Evolutionary conservation across 73 alveolate genomes (phyloP).

Genomic region (Paraurostyla sp.): DNA sequence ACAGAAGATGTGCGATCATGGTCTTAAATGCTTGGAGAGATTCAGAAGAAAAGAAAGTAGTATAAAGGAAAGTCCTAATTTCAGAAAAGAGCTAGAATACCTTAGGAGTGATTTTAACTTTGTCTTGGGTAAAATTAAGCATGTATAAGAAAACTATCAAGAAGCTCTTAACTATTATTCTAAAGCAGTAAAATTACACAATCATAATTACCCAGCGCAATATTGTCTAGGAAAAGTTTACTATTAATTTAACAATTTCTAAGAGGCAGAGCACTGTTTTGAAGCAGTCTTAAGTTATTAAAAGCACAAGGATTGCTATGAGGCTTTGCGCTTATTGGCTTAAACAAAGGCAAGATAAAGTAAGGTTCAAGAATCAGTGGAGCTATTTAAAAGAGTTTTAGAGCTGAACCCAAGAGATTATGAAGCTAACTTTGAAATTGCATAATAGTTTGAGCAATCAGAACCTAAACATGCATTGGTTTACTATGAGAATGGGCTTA

Average conservation of each 20-base stretch:
- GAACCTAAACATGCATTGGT: slow-evolving; percentile 46
- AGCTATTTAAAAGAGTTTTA: slow-evolving; percentile 38
- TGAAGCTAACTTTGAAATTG: slow-evolving; percentile 55
- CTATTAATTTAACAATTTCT: neutral
- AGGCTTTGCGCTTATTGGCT: slow-evolving; percentile 37
- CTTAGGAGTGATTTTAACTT: slow-evolving; percentile 40
- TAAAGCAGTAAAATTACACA: slow-evolving; percentile 19
- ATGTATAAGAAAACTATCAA: neutral
- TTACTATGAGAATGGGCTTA: slow-evolving; percentile 49
- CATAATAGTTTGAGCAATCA: slow-evolving; percentile 19
- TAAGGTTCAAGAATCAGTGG: slow-evolving; percentile 22
- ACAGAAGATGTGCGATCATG: neutral
- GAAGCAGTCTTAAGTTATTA: neutral
- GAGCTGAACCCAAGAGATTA: slow-evolving; percentile 47
- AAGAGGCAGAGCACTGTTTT: slow-evolving; percentile 39
- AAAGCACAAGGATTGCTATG: slow-evolving; percentile 53
- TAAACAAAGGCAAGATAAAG: slow-evolving; percentile 20
- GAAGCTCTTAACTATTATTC: slow-evolving; percentile 33
- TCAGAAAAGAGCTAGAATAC: slow-evolving; percentile 30
- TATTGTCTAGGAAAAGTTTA: slow-evolving; percentile 27
- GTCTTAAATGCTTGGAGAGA: slow-evolving; percentile 30
- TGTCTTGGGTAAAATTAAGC: slow-evolving; percentile 34
- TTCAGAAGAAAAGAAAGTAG: slow-evolving; percentile 7
- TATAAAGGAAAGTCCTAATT: slow-evolving; percentile 40
- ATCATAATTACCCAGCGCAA: slow-evolving; percentile 19